Evolutionary conservation across 169 alveolate species (phyloP).

Genomic region (Besnoitia besnoiti): DNA sequence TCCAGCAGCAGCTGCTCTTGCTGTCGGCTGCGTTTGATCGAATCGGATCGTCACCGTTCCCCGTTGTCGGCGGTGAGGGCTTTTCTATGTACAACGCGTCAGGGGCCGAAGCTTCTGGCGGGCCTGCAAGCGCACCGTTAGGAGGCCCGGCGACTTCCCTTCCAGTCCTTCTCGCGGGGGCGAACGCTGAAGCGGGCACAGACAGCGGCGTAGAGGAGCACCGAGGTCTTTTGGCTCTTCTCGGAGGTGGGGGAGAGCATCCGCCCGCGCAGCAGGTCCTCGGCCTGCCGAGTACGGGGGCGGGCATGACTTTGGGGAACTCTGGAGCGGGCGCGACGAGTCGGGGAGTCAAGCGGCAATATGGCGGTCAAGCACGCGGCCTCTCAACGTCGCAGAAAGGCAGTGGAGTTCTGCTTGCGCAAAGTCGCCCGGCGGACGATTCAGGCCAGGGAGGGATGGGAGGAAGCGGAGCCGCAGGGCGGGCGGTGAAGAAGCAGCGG

Average conservation of each 20-base stretch:
- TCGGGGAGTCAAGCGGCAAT: neutral
- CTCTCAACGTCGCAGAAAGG: neutral
- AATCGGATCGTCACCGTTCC: neutral
- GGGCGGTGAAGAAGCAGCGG: neutral
- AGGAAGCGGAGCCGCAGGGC: neutral
- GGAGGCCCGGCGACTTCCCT: neutral
- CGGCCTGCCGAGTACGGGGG: too few relatives aligned
- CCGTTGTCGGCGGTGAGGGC: neutral
- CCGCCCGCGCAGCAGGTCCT: neutral
- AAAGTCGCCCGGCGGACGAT: neutral
- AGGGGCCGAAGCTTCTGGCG: neutral
- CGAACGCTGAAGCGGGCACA: neutral
- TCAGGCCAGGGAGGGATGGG: neutral
- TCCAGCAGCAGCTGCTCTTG: neutral
- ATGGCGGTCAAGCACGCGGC: neutral
- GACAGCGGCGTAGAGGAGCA: neutral
- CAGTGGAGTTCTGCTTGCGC: neutral
- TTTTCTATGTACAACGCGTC: neutral
- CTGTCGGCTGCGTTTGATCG: conserved; percentile 1
- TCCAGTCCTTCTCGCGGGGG: neutral
- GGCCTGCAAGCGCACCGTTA: neutral
- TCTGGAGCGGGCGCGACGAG: neutral
- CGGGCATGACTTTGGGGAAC: too few relatives aligned
- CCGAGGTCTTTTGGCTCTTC: neutral
- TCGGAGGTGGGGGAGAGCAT: neutral